Conservation (phyloP, 768 basidiomycete species). For the Phanerochaete sordida region DNA sequence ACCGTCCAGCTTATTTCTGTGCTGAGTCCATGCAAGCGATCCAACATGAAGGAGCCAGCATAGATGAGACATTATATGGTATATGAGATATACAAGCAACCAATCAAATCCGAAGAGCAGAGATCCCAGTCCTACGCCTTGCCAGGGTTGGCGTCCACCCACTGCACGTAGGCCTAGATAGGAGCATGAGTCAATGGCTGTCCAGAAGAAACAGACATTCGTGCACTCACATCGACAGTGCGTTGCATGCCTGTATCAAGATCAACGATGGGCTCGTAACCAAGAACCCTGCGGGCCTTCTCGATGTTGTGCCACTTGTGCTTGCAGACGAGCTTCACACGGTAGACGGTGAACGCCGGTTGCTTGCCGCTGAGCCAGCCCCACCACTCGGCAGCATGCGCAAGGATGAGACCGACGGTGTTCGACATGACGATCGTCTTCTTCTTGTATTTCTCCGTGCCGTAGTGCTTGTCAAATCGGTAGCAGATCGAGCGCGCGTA, state of each 20-base stretch:
- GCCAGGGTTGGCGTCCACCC: conserved; percentile 1
- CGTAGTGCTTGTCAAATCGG: conserved; percentile 40
- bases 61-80: neutral
- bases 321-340: conserved; percentile 43
- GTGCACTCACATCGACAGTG: conserved; percentile 62
- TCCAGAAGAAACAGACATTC: neutral
- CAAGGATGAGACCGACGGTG: conserved; percentile 65
- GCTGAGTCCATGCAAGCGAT: neutral
- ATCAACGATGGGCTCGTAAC: conserved; percentile 90
- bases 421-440: conserved; percentile 49
- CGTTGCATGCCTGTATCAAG: conserved; percentile 82
- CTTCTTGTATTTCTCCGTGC: conserved; percentile 48
- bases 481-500: conserved; percentile 60
- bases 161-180: conserved; percentile 1
- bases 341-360: conserved; percentile 81
- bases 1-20: no score
- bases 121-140: neutral
- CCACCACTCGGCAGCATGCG: conserved; percentile 69
- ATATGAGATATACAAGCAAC: neutral
- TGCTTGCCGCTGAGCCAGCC: conserved; percentile 73
- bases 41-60: neutral
- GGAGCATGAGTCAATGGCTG: neutral
- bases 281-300: conserved; percentile 84
- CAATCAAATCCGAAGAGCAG: neutral
- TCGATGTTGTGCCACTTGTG: conserved; percentile 88